phyloP scores from a whole-genome alignment of 805 yeast genomes.

The Ogataea saltuana region DNA sequence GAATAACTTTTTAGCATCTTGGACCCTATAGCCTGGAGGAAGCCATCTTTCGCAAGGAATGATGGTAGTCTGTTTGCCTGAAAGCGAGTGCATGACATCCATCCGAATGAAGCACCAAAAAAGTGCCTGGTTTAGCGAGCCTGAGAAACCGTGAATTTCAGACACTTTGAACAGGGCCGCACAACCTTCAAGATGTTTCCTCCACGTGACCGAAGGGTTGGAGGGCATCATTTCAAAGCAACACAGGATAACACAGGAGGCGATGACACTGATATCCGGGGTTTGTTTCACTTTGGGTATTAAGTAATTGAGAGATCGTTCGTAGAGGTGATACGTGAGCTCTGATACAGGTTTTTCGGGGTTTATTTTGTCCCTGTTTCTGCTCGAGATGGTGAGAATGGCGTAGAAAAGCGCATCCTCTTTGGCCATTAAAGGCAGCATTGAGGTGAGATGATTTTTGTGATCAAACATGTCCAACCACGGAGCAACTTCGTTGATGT shows the following conservation, averaged over 20 bases:
- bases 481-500: slow-evolving; percentile 22
- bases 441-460: slow-evolving; percentile 23
- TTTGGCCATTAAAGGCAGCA: slow-evolving; percentile 22
- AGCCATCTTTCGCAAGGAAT: slow-evolving; percentile 39
- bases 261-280: slow-evolving; percentile 20
- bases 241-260: slow-evolving; percentile 33
- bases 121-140: slow-evolving; percentile 37
- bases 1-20: slow-evolving; percentile 29
- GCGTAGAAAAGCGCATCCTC: slow-evolving; percentile 20
- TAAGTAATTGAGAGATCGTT: slow-evolving; percentile 24
- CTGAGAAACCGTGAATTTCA: slow-evolving; percentile 41
- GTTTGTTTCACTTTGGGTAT: slow-evolving; percentile 18
- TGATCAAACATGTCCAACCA: slow-evolving; percentile 33
- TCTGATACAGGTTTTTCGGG: slow-evolving; percentile 16
- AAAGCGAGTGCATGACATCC: slow-evolving; percentile 43
- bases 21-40: slow-evolving; percentile 27
- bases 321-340: slow-evolving; percentile 22
- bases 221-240: slow-evolving; percentile 45
- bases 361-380: slow-evolving; percentile 20
- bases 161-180: slow-evolving; percentile 39
- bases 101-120: slow-evolving; percentile 47
- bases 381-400: slow-evolving; percentile 23
- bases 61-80: slow-evolving; percentile 41
- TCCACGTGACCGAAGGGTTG: slow-evolving; percentile 39
- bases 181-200: slow-evolving; percentile 45